Evolutionary conservation across 2,329 filamentous ascomycete genomes (phyloP).

Genomic region (Rhynchosporium agropyri): DNA sequence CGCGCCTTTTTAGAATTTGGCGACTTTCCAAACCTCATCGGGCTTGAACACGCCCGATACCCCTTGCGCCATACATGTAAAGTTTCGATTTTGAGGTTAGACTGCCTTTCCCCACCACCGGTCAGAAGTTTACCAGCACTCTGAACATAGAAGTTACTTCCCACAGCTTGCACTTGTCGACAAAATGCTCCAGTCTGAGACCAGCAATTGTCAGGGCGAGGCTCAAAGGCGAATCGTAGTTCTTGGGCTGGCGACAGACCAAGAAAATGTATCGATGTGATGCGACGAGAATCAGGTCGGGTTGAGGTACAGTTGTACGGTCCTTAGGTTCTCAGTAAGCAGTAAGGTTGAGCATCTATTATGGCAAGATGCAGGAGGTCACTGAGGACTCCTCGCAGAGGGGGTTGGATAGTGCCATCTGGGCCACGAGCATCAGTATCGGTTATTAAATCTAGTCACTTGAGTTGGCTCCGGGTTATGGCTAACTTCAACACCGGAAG

Average conservation of each 20-base stretch:
- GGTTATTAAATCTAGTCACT: slow-evolving; percentile 7
- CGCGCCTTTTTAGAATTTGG: too few relatives aligned
- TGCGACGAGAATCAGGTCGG: neutral
- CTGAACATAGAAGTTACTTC: slow-evolving; percentile 10
- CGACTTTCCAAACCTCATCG: too few relatives aligned
- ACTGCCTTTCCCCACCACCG: neutral
- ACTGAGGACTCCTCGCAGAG: neutral
- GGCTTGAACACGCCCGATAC: too few relatives aligned
- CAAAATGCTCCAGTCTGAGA: slow-evolving; percentile 11
- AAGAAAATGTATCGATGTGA: slow-evolving; percentile 11
- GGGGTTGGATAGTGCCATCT: slow-evolving; percentile 2
- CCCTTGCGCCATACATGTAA: too few relatives aligned
- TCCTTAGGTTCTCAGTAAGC: neutral
- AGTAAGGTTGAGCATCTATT: slow-evolving; percentile 8
- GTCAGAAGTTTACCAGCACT: neutral
- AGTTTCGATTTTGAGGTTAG: neutral
- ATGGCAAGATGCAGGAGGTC: slow-evolving; percentile 11
- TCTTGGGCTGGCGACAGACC: slow-evolving; percentile 1
- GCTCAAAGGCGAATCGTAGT: neutral
- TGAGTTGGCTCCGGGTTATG: slow-evolving; percentile 3
- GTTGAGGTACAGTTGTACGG: neutral
- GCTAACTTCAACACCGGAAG: slow-evolving; percentile 1
- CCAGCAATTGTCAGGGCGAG: neutral
- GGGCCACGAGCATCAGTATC: slow-evolving; percentile 9
- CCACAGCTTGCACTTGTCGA: slow-evolving; percentile 10